A percentile compares a stretch with the other conserved stretches of the same genome.
phyloP scores from a whole-genome alignment of 371 early-diverging fungal species.

The Massospora cicadina region DNA sequence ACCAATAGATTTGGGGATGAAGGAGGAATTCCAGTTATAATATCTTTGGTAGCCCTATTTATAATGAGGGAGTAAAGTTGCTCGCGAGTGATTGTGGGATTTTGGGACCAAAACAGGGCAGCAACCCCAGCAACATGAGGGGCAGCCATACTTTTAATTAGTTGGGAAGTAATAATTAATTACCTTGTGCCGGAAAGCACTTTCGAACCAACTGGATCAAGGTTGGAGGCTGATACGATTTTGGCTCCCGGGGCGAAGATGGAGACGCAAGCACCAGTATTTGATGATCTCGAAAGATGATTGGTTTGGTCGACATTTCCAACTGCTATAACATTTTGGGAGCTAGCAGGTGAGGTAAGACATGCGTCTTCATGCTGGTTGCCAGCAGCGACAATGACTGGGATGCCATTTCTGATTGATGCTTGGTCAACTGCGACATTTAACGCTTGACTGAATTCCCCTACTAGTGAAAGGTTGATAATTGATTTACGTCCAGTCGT shows the following conservation, averaged over 20 bases:
- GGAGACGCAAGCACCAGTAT: conserved; percentile 56
- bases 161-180: neutral
- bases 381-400: conserved; percentile 47
- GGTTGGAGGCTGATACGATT: neutral
- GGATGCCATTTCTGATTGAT: conserved; percentile 20
- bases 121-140: conserved; percentile 70
- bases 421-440: conserved; percentile 15
- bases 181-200: conserved; percentile 7
- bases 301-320: conserved; percentile 39
- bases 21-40: neutral
- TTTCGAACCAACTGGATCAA: neutral
- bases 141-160: conserved; percentile 42
- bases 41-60: conserved; percentile 1
- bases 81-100: neutral
- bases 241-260: conserved; percentile 34
- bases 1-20: conserved; percentile 5
- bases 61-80: neutral
- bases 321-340: conserved; percentile 27
- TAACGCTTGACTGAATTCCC: conserved; percentile 11
- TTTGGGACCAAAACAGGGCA: conserved; percentile 22
- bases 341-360: conserved; percentile 35
- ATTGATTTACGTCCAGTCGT: neutral
- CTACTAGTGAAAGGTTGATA: conserved; percentile 15
- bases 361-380: conserved; percentile 33
- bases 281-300: conserved; percentile 41